Base-by-base conservation (phyloP, 1,284 basidiomycete genomes). In the Austroboletus niveus region DNA sequence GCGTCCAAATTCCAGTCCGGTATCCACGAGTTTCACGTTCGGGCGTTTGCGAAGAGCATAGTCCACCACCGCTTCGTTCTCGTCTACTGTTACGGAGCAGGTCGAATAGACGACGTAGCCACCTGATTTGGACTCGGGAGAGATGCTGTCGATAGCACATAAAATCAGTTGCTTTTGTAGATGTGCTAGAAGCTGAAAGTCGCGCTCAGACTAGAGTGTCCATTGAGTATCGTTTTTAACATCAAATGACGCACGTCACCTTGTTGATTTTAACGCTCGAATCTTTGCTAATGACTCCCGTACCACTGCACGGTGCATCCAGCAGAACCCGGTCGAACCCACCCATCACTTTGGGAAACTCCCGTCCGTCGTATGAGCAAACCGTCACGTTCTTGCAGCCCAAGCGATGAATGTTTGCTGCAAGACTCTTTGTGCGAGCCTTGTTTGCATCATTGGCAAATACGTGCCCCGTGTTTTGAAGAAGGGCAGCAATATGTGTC, bases 291-390 rank as follows among this genome's bases (percentile, higher is more conserved):
- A 99, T 98, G 52, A 99, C 96, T 57, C 97, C 97, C 1, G 97
- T 99, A 17, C 97, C 97, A 61, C 91, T 94, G 71, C 97, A 99
- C 29, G 97, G 97, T 40, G 97, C 96, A 71, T 99, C 97, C 51
- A 99, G 76, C 55, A 99, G 74, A 34, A 99, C 94, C 20, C 97
- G 81, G 68, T 99, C 96, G 62, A 99, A 99, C 1, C 97, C 97
- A 22, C 96, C 97, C 75, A 99, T 94, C 42, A 99, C 95, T 70
- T 96, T 98, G n/a, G 97, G 97, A 75, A 99, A 99, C 71, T 98
- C 91, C 54, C 97, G 79, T 5, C 95, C 97, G 65, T 99, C 97
- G 66, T 99, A 96, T 52, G 94, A 97, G 72, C 94, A 98, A 34
- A 99, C 87, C 9, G 98, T 87, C 45, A 99, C 95, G 69, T 99